Evolutionary conservation across 1,284 basidiomycete genomes (phyloP).

Genomic region (Ceratobasidium theobromae): DNA sequence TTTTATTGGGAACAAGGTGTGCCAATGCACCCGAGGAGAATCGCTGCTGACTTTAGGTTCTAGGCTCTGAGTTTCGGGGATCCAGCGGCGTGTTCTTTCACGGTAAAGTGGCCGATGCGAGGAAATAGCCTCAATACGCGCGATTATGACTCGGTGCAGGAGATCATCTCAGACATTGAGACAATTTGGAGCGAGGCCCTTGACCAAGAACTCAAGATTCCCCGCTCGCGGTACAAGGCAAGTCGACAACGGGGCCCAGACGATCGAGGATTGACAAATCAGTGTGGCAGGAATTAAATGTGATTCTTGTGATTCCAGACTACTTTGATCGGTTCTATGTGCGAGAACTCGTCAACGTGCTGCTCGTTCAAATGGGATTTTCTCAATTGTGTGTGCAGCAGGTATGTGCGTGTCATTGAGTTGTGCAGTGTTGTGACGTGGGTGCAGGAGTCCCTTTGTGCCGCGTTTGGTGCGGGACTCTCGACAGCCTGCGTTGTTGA

Average conservation of each 20-base stretch:
- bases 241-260: slow-evolving; percentile 32
- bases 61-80: slow-evolving; percentile 74
- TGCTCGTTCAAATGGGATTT: slow-evolving; percentile 85
- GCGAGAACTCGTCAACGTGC: slow-evolving; percentile 72
- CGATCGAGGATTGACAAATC: background rate
- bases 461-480: slow-evolving; percentile 94
- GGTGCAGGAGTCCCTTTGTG: slow-evolving; percentile 84
- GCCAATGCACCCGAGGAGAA: slow-evolving; percentile 16
- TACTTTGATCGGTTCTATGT: slow-evolving; percentile 86
- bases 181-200: slow-evolving; percentile 65
- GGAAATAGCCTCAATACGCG: slow-evolving; percentile 75
- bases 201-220: slow-evolving; percentile 62
- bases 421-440: background rate
- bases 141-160: slow-evolving; percentile 64
- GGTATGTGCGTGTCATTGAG: slow-evolving; percentile 47
- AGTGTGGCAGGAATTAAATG: slow-evolving; percentile 72
- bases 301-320: slow-evolving; percentile 91
- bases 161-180: slow-evolving; percentile 76
- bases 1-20: slow-evolving; percentile 71
- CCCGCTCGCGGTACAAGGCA: slow-evolving; percentile 63
- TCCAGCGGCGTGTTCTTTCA: slow-evolving; percentile 65
- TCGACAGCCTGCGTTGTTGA: slow-evolving; percentile 95
- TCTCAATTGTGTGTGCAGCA: slow-evolving; percentile 89
- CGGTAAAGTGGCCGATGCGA: slow-evolving; percentile 75
- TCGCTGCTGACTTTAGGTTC: slow-evolving; percentile 28